Percentiles rank a stretch among this genome's conserved stretches.
These are phyloP conservation scores for Agrocybe pediades DNA, from an alignment of 768 basidiomycete genomes.

Conservation along the genomic window DNA sequence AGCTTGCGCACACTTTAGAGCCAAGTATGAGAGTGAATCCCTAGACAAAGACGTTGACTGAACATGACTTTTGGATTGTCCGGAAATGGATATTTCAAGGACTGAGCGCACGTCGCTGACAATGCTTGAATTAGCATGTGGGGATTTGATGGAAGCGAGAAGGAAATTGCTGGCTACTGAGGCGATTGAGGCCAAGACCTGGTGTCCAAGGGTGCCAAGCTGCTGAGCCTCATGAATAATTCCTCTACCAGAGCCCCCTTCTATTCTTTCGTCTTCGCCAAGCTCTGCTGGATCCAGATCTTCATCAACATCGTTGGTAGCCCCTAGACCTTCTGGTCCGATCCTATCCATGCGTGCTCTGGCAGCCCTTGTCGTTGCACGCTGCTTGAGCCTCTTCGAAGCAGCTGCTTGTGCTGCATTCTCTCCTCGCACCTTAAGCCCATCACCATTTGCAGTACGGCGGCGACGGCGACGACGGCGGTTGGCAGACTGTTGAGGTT, in stretches of 20 bases:
- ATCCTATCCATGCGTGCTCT: neutral
- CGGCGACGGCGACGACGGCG: neutral
- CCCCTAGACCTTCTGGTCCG: neutral
- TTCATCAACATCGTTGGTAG: neutral
- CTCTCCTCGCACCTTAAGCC: neutral
- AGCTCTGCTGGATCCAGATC: neutral
- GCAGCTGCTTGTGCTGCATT: neutral
- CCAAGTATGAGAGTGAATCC: no score
- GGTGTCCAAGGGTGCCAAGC: neutral
- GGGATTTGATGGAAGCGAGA: neutral
- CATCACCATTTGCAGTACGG: neutral
- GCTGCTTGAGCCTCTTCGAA: neutral
- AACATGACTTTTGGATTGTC: neutral
- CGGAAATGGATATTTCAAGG: neutral
- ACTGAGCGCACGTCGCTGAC: neutral
- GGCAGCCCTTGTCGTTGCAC: neutral
- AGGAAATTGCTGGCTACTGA: neutral
- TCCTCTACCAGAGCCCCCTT: neutral
- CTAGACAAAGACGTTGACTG: no score
- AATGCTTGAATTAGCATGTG: neutral
- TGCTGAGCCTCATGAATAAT: neutral
- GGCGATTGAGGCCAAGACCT: neutral
- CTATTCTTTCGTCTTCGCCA: neutral
- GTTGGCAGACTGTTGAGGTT: neutral
- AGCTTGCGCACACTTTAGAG: no score